A percentile compares a stretch with the other conserved stretches of the same genome.
phyloP scores from a whole-genome alignment of 2,329 filamentous ascomycete species.

The Botrytis galanthina region DNA sequence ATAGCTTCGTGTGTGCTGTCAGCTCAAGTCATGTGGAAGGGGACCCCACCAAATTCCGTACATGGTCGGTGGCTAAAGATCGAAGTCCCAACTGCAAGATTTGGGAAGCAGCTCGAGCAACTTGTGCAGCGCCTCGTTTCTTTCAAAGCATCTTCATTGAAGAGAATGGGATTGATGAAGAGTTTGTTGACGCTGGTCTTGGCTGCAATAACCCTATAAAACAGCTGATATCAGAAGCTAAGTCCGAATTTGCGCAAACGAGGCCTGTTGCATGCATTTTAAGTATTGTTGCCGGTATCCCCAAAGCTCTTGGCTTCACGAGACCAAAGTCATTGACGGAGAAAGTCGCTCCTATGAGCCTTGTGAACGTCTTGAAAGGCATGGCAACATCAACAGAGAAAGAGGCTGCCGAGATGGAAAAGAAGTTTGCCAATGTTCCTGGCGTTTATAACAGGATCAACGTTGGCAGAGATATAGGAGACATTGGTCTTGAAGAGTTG shows the following conservation, averaged over 20 bases:
- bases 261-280: not conserved
- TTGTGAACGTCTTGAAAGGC: not conserved
- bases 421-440: not conserved
- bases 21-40: not conserved
- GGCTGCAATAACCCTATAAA: not conserved
- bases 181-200: not conserved
- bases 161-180: too few relatives aligned
- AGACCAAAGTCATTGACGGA: not conserved
- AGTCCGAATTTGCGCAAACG: not conserved
- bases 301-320: not conserved
- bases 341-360: not conserved
- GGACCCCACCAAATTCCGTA: not conserved
- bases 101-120: not conserved
- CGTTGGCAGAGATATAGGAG: not conserved
- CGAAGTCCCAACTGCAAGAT: not conserved
- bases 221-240: not conserved
- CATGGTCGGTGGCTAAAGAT: not conserved
- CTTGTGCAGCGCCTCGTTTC: not conserved
- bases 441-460: not conserved
- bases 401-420: not conserved
- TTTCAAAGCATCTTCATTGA: not conserved
- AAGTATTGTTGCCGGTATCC: not conserved
- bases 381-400: not conserved
- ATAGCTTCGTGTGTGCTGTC: not conserved
- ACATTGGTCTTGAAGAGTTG: not conserved